Conservation (phyloP, 805 yeast genomes). For the Ogataea neopini region DNA sequence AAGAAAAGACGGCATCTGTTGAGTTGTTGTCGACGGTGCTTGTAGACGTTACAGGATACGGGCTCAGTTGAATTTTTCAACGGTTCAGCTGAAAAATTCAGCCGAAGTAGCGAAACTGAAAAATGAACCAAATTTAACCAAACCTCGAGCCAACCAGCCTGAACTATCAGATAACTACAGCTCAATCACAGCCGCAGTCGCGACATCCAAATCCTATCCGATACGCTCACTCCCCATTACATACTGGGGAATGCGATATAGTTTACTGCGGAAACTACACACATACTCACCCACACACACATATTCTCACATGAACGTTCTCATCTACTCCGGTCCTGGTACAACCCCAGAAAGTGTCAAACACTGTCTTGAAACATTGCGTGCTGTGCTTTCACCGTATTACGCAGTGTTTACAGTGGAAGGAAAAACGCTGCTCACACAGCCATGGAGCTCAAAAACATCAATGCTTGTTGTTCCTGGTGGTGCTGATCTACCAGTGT, state of each 20-base stretch:
- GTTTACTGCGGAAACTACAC: background rate
- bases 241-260: background rate
- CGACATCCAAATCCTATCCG: too few species aligned
- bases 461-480: slow-evolving; percentile 88
- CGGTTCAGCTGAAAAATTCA: background rate
- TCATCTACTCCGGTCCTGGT: slow-evolving; percentile 78
- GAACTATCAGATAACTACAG: too few species aligned
- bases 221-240: too few species aligned
- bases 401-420: slow-evolving; percentile 82
- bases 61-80: background rate
- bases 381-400: slow-evolving; percentile 76
- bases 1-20: background rate
- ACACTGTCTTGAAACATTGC: slow-evolving; percentile 75
- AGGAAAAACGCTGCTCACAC: slow-evolving; percentile 60
- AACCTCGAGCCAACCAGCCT: too few species aligned
- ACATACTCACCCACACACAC: background rate
- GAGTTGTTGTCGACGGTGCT: background rate
- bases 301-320: slow-evolving; percentile 53
- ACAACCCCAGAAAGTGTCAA: slow-evolving; percentile 84
- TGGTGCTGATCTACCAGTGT: slow-evolving; percentile 92
- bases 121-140: background rate
- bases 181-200: too few species aligned
- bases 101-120: background rate
- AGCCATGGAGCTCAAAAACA: slow-evolving; percentile 88
- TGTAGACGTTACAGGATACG: too few species aligned